Percentiles rank a stretch among this genome's conserved stretches.
phyloP scores from a whole-genome alignment of 2,329 filamentous ascomycete species.

The Colletotrichum tropicale region DNA sequence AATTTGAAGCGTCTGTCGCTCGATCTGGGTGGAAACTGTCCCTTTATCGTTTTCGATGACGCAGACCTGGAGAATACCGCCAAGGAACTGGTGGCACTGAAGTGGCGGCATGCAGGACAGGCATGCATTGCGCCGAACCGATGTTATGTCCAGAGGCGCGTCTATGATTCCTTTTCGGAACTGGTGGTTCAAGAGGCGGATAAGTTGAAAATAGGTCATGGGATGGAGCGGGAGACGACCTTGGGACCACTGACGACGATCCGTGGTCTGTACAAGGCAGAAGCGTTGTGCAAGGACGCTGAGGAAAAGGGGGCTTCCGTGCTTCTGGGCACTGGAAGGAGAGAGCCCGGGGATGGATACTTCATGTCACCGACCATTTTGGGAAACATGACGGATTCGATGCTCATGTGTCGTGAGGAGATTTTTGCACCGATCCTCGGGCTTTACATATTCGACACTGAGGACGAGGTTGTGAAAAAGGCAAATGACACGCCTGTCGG shows the following conservation, averaged over 20 bases:
- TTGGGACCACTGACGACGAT: slow-evolving; percentile 39
- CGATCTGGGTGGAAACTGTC: slow-evolving; percentile 73
- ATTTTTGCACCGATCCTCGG: slow-evolving; percentile 79
- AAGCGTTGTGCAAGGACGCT: slow-evolving; percentile 67
- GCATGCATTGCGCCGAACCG: slow-evolving; percentile 64
- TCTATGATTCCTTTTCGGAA: slow-evolving; percentile 61
- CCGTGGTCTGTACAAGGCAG: slow-evolving; percentile 36
- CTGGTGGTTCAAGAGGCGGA: slow-evolving; percentile 36
- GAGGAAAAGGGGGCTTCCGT: slow-evolving; percentile 65
- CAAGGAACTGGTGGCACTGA: slow-evolving; percentile 54
- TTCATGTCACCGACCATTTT: slow-evolving; percentile 78
- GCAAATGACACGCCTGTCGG: slow-evolving; percentile 75
- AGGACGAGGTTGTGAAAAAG: slow-evolving; percentile 71
- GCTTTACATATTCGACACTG: slow-evolving; percentile 72
- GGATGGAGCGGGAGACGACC: slow-evolving; percentile 30
- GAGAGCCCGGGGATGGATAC: slow-evolving; percentile 67
- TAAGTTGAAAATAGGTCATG: slow-evolving; percentile 24
- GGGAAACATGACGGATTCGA: slow-evolving; percentile 68
- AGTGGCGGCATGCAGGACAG: slow-evolving; percentile 63
- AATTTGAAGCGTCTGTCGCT: slow-evolving; percentile 69
- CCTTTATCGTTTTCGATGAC: slow-evolving; percentile 68
- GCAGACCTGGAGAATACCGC: slow-evolving; percentile 68
- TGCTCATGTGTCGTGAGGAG: slow-evolving; percentile 72
- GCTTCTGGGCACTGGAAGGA: slow-evolving; percentile 57
- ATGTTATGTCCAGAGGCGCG: slow-evolving; percentile 58